A percentile compares a stretch with the other conserved stretches of the same genome.
Evolutionary conservation across 192 early-diverging fungal species (phyloP).

Genomic region (Linnemannia zychae): DNA sequence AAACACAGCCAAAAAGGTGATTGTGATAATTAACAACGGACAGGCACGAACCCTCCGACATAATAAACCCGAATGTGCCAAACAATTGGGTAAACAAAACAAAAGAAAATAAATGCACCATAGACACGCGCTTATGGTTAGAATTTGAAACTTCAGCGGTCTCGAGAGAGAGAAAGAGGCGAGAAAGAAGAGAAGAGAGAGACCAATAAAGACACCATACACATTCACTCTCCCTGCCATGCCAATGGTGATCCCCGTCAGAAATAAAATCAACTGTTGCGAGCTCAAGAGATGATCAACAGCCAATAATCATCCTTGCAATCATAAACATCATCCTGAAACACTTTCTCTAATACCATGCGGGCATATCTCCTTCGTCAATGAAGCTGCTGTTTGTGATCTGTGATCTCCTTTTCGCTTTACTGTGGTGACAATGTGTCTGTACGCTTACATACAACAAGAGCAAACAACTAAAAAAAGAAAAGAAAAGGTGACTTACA

Average conservation of each 20-base stretch:
- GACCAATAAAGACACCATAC: neutral
- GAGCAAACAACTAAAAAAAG: neutral
- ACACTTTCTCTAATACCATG: no score
- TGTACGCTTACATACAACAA: neutral
- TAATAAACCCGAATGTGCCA: neutral
- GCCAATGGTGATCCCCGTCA: neutral
- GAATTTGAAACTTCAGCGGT: neutral
- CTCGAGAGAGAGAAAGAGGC: neutral
- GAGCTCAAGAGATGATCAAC: no score
- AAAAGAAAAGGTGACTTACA: constrained; percentile 18
- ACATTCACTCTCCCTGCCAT: neutral
- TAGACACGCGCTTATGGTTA: neutral
- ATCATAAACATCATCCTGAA: no score
- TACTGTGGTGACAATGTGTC: no score
- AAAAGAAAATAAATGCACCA: neutral
- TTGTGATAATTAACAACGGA: neutral
- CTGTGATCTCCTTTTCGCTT: neutral
- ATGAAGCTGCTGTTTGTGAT: no score
- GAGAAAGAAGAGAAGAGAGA: neutral
- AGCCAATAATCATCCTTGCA: no score
- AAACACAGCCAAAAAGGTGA: neutral
- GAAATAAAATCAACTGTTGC: neutral
- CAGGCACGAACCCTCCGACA: constrained; percentile 2
- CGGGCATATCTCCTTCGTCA: no score
- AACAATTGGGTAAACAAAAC: neutral